A percentile compares a stretch with the other conserved stretches of the same genome.
Evolutionary conservation across 1,284 basidiomycete genomes (phyloP).

Genomic region (Flammula alnicola): DNA sequence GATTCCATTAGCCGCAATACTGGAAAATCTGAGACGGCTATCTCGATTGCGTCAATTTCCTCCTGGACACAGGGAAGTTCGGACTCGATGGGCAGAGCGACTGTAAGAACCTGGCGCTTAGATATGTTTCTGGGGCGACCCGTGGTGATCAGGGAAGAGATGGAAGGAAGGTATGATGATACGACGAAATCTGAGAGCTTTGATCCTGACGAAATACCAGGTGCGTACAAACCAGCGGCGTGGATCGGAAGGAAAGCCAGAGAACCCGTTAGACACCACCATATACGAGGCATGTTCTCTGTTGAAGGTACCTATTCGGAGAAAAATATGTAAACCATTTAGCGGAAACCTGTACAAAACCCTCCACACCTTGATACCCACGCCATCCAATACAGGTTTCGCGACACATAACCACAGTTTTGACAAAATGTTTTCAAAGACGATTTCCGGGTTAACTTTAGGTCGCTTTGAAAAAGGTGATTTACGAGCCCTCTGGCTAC

Average conservation of each 20-base stretch:
- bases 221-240: slow-evolving; percentile 32
- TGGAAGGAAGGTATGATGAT: slow-evolving; percentile 27
- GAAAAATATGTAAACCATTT: no score
- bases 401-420: slow-evolving; percentile 17
- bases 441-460: slow-evolving; percentile 1
- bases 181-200: slow-evolving; percentile 23
- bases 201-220: neutral
- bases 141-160: slow-evolving; percentile 17
- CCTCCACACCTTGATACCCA: slow-evolving; percentile 14
- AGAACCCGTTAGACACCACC: slow-evolving; percentile 25
- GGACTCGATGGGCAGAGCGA: slow-evolving; percentile 18
- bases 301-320: neutral
- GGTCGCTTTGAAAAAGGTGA: slow-evolving; percentile 1
- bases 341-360: no score
- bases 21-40: slow-evolving; percentile 1
- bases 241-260: slow-evolving; percentile 26
- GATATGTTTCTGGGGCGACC: neutral
- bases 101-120: slow-evolving; percentile 7
- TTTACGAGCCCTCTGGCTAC: neutral
- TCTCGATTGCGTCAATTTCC: slow-evolving; percentile 14
- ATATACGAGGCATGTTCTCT: slow-evolving; percentile 13
- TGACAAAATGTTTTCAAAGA: slow-evolving; percentile 14
- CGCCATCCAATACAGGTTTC: slow-evolving; percentile 12
- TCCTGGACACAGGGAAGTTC: slow-evolving; percentile 12
- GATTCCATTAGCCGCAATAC: slow-evolving; percentile 7